These are phyloP conservation scores for Erodium moschatum DNA, from an alignment of 441 rosid genomes.

Conservation along the genomic window DNA sequence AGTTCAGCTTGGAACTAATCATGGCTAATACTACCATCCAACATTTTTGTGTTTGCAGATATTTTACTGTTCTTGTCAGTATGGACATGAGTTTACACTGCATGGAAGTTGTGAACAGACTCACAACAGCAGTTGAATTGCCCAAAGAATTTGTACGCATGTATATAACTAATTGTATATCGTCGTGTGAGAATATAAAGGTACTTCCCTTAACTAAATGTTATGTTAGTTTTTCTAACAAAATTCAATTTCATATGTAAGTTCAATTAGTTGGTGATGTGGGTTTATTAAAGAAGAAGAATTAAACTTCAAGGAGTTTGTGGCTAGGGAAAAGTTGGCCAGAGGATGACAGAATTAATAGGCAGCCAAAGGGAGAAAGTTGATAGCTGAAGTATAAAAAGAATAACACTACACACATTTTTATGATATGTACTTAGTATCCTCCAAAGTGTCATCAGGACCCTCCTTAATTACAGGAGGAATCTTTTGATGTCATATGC, in stretches of 20 bases:
- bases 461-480: too few relatives aligned
- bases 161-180: constrained; percentile 90
- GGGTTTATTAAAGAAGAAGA: not conserved
- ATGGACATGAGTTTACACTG: constrained; percentile 99
- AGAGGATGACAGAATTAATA: not conserved
- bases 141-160: constrained; percentile 81
- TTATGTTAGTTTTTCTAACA: not conserved
- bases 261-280: not conserved
- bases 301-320: not conserved
- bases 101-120: constrained; percentile 98
- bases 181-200: constrained; percentile 87
- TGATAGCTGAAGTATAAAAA: not conserved
- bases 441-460: not conserved
- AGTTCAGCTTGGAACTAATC: not conserved
- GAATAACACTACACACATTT: not conserved
- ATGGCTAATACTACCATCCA: not conserved
- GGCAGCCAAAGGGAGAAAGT: not conserved
- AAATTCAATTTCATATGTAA: not conserved
- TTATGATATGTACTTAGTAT: not conserved
- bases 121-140: constrained; percentile 82
- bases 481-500: too few relatives aligned
- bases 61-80: constrained; percentile 73
- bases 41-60: constrained; percentile 37
- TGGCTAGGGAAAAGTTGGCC: not conserved
- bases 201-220: constrained; percentile 28